phyloP scores from a whole-genome alignment of 2,329 filamentous ascomycete genomes.

The Hyphodiscus sp. region DNA sequence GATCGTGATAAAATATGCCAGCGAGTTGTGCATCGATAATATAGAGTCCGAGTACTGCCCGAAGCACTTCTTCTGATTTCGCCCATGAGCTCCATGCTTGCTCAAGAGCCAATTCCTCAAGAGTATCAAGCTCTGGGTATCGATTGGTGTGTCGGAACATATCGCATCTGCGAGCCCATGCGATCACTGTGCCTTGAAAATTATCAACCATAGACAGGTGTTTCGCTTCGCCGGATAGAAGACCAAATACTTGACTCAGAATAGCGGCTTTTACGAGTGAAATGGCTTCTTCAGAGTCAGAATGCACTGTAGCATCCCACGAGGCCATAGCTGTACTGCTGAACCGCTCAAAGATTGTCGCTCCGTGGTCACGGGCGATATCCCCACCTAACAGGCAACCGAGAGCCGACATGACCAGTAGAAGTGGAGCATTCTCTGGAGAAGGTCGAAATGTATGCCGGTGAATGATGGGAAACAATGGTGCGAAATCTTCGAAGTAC shows the following conservation, averaged over 20 bases:
- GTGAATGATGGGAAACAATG: background rate
- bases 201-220: constrained; percentile 9
- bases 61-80: constrained; percentile 6
- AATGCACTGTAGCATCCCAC: background rate
- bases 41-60: constrained; percentile 39
- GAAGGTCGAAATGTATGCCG: background rate
- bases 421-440: background rate
- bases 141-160: constrained; percentile 3
- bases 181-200: constrained; percentile 13
- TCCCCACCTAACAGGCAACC: background rate
- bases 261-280: background rate
- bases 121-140: background rate
- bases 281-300: background rate
- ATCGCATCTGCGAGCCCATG: constrained; percentile 7
- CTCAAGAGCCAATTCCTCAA: background rate
- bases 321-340: background rate
- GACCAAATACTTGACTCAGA: background rate
- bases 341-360: background rate
- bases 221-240: background rate
- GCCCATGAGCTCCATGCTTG: constrained; percentile 14
- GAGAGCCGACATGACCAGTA: background rate
- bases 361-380: background rate
- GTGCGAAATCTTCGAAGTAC: background rate
- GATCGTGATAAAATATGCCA: constrained; percentile 9
- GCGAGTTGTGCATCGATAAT: constrained; percentile 41